Base-by-base conservation (phyloP, 306 rosid species). In the Fragaria vesca region DNA sequence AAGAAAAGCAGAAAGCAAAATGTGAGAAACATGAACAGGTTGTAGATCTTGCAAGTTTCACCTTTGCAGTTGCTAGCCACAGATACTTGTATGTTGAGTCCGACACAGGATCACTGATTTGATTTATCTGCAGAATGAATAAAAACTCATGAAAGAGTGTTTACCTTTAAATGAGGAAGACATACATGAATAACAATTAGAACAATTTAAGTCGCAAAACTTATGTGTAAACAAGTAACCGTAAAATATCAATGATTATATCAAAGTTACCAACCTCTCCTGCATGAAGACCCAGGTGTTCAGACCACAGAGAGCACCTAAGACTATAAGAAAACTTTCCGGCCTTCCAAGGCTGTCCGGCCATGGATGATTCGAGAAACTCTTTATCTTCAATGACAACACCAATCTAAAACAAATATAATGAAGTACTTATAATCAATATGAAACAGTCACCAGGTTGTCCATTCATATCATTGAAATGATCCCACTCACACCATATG, bases 31-130 rank as follows among this genome's bases (percentile, higher is more conserved):
- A 58, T 17, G 43, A 73, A 9, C 2, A 17, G 66, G 45, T 60
- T 18, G 40, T 21, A 3, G 52, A 54, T 36, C 26, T 24, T n/a
- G 16, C 51, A 40, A 72, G 40, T 34, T 65, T 76, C 66, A 87
- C 89, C 89, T 86, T 79, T 38, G 89, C 89, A 55, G 88, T 86
- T 52, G 81, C 86, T 82, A 82, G 34, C 89, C 88, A 88, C 50
- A 86, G 67, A 75, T 83, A 80, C 75, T 74, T 88, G 80, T 81
- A 88, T 7, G 89, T 88, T 68, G 83, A 32, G 78, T 86, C 89
- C 24, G 78, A 82, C 57, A 86, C 72, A 30, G 91, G 91, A 80
- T 88, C 91, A 69, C 80, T 69, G 85, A 88, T 80, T 81, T 78
- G 79, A 71, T 34, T 75, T 61, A 77, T 65, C 91, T 88, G 86